phyloP scores from a whole-genome alignment of 2,329 filamentous ascomycete genomes.

The Apiospora koreana region DNA sequence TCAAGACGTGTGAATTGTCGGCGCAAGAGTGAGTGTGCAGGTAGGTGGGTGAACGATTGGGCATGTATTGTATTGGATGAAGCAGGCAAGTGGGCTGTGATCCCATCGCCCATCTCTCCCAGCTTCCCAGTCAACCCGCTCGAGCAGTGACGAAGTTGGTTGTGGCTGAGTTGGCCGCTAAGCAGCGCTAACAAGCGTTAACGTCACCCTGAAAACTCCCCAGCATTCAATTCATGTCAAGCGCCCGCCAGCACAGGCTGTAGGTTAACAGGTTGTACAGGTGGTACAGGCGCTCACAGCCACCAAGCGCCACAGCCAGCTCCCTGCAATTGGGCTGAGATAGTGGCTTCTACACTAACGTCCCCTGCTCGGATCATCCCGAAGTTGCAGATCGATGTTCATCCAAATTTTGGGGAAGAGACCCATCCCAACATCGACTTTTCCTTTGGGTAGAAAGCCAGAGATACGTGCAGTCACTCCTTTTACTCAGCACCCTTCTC shows the following conservation, averaged over 20 bases:
- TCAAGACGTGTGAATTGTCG: neutral
- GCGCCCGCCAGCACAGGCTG: neutral
- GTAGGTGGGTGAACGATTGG: neutral
- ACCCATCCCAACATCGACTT: neutral
- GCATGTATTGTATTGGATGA: neutral
- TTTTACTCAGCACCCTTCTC: neutral
- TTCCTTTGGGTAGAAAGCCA: neutral
- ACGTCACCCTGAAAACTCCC: neutral
- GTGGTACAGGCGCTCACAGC: neutral
- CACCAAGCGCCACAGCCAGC: neutral
- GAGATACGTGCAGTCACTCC: constrained; percentile 1
- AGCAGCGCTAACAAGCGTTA: neutral
- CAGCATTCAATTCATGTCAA: neutral
- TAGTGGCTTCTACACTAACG: neutral
- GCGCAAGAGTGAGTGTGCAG: neutral
- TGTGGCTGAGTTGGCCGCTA: neutral
- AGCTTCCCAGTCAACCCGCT: constrained; percentile 1
- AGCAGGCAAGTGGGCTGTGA: constrained; percentile 1
- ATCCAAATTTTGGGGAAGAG: constrained; percentile 3
- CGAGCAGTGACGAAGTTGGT: constrained; percentile 9
- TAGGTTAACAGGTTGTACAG: too few species aligned
- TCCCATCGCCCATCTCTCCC: constrained; percentile 1
- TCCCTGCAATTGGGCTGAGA: neutral
- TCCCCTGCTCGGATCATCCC: neutral
- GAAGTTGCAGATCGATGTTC: constrained; percentile 1